Conservation (phyloP, 352 stramenopile genomes). For the Globisporangium polare region DNA sequence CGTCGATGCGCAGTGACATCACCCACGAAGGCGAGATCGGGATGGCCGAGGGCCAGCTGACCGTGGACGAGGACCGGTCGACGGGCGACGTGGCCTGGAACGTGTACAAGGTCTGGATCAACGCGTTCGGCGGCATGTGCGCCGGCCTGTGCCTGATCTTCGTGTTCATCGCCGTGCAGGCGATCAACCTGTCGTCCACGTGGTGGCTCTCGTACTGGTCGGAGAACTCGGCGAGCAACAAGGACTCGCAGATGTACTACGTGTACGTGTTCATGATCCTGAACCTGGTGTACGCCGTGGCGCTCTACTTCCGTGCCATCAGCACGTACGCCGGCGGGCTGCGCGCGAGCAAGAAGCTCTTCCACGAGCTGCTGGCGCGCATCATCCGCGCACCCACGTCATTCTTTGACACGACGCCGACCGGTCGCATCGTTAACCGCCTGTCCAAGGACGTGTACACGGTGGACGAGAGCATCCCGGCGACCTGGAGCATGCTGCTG, state of each 20-base stretch:
- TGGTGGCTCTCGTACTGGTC: slow-evolving; percentile 93
- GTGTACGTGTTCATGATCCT: slow-evolving; percentile 83
- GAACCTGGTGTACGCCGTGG: slow-evolving; percentile 48
- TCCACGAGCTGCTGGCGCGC: slow-evolving; percentile 75
- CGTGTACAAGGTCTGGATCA: slow-evolving; percentile 70
- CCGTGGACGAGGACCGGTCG: slow-evolving; percentile 68
- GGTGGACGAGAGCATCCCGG: slow-evolving; percentile 67
- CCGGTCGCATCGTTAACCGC: slow-evolving; percentile 74
- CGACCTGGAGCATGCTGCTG: slow-evolving; percentile 62
- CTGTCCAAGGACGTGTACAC: slow-evolving; percentile 80
- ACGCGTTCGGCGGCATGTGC: slow-evolving; percentile 54
- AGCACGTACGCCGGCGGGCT: slow-evolving; percentile 55
- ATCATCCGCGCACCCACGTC: slow-evolving; percentile 82
- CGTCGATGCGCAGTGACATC: slow-evolving; percentile 50
- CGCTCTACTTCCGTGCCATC: slow-evolving; percentile 64
- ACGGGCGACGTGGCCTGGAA: slow-evolving; percentile 51
- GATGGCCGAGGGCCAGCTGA: slow-evolving; percentile 36
- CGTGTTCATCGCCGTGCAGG: slow-evolving; percentile 42
- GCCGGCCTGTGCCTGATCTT: slow-evolving; percentile 39
- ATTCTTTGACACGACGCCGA: slow-evolving; percentile 84
- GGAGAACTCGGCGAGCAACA: slow-evolving; percentile 33
- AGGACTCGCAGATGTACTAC: slow-evolving; percentile 67
- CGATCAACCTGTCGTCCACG: slow-evolving; percentile 59
- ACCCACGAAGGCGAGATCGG: slow-evolving; percentile 35
- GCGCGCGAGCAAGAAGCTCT: slow-evolving; percentile 51